phyloP scores from a whole-genome alignment of 169 alveolate species.

The Plasmodium adleri region DNA sequence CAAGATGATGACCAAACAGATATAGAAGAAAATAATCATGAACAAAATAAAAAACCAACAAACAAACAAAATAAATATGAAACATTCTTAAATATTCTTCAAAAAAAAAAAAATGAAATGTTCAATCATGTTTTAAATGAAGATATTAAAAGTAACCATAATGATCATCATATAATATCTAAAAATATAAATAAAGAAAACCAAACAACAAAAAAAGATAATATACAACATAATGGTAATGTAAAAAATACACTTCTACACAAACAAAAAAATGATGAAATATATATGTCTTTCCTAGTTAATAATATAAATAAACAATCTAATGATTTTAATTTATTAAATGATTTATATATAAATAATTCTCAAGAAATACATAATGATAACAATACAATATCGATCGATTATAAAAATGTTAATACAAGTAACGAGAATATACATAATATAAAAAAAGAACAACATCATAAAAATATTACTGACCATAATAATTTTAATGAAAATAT shows the following conservation, averaged over 20 bases:
- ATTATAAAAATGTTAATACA: background rate
- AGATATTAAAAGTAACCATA: background rate
- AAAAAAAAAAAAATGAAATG: slow-evolving; percentile 21
- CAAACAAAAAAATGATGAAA: slow-evolving; percentile 15
- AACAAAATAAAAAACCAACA: background rate
- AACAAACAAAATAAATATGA: slow-evolving; percentile 14
- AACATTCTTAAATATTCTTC: slow-evolving; percentile 43
- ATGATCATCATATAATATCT: background rate
- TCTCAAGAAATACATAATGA: background rate
- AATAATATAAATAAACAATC: slow-evolving; percentile 41
- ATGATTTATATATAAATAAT: background rate
- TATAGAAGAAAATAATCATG: background rate
- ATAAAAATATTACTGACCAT: no score
- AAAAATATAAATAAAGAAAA: background rate
- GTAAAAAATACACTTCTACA: background rate
- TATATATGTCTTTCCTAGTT: slow-evolving; percentile 37
- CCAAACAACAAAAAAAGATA: background rate
- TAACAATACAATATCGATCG: background rate
- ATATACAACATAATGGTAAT: slow-evolving; percentile 1
- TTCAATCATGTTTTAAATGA: background rate
- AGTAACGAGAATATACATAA: no score
- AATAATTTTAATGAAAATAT: background rate
- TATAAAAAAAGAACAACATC: no score
- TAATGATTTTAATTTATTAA: background rate
- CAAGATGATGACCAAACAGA: background rate